Evolutionary conservation across 805 yeast genomes (phyloP), one percentile per base, ranked within the genome.

Genomic region (Starmerella vaccinii): DNA sequence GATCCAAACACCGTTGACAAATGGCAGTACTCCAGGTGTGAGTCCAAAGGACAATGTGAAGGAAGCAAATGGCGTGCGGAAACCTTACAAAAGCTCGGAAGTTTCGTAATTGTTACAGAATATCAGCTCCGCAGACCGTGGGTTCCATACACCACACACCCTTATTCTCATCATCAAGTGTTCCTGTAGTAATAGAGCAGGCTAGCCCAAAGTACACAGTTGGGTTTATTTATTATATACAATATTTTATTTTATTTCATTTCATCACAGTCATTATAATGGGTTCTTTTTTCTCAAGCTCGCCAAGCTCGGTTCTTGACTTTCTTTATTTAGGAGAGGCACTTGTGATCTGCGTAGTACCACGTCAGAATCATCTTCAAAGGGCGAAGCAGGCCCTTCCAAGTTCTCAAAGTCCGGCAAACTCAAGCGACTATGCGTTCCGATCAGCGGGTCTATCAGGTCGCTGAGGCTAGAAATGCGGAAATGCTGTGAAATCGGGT

Each of bases 401-500:
- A 27, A 4, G 12, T 10, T 12, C 6, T 26, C 24, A 12, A 41
- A 26, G 18, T 41, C 34, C 4, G 45, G 34, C 16, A 41, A 7
- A 6, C 3, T 15, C 3, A n/a, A 4, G 6, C 21, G n/a, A 5
- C 22, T 5, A 4, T 15, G 5, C 19, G 26, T 5, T 24, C 34
- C 35, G 15, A 51, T 15, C 6, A 48, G 38, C 8, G 23, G 27
- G 13, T 32, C 40, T 13, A 16, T 22, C 30, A 49, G 27, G 19
- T 46, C 46, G 18, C 40, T 47, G 8, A 49, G 33, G 8, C 34
- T 2, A 2, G 44, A 7, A 2, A 52, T 30, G 35, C 53, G 52
- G 41, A 45, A 49, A 21, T 46, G 52, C 37, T 9, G 29, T 1
- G 52, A 43, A 3, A 30, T 15, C 13, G 48, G 37, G 35, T 53